Evolutionary conservation across 164 flowering plant genomes (phyloP), one percentile per base, ranked within the genome.

Genomic region (Hamamelis virginiana): DNA sequence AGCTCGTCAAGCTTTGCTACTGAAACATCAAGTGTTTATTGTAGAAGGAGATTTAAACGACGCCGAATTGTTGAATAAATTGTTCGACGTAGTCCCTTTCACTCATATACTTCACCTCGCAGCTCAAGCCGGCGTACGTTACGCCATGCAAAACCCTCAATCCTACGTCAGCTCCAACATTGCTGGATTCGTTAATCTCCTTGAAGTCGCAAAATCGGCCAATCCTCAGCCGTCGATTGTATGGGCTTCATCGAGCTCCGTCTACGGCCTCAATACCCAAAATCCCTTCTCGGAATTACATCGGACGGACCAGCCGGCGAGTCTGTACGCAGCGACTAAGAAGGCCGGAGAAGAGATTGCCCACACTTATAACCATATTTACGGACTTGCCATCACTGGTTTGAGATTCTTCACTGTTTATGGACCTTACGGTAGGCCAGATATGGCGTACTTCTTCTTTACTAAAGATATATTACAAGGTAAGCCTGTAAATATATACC

Each of bases 391-490:
- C 22, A 72, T 94, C 50, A 94, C 98, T 44, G 98, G 90, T 0
- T 71, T 94, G 0, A 64, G 98, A 9, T 94, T 94, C 76, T 94
- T 94, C 79, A 91, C 98, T 0, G 98, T 94, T 0, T 94, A 94
- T 77, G 98, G 98, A 0, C 98, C 98, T 0, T 91, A 95, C 96
- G 97, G 84, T 0, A 72, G 97, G 22, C 98, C 97, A 11, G 98
- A 93, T 75, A 93, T 93, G 98, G 98, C 98, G 0, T 91, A 94
- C 70, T 94, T 89, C 80, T 94, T 86, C 81, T 94, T 94, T 85
- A 94, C 97, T 8, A 91, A 91, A 66, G 91, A 90, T 63, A 90
- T 94, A 0, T 53, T 91, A 0, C 88, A 91, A 19, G 87, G 91
- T 0, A 91, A 90, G 63, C 66, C 84, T 0, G 83, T 91, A 0